Conservation (phyloP, 108 stramenopile genomes). For the Discostella stelligeroides region DNA sequence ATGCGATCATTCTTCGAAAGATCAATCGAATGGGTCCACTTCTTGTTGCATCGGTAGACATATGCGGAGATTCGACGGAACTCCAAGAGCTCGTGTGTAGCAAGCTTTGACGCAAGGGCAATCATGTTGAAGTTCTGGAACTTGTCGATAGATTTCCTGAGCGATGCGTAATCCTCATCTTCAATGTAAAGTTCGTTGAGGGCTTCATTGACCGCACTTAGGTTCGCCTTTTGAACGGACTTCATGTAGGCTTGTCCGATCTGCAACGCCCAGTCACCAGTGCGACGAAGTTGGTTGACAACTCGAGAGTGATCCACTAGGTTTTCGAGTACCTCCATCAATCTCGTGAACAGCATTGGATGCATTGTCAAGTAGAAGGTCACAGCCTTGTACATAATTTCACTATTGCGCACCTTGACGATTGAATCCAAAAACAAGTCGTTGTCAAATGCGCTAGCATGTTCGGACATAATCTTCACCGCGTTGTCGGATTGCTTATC, state of each 20-base stretch:
- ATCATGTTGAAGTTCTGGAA: constrained; percentile 99
- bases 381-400: constrained; percentile 98
- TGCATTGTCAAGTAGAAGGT: constrained; percentile 92
- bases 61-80: constrained; percentile 99
- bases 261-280: constrained; percentile 93
- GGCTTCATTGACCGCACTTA: constrained; percentile 98
- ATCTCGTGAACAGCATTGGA: constrained; percentile 88
- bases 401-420: constrained; percentile 95
- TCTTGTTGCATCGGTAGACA: constrained; percentile 98
- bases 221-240: constrained; percentile 94
- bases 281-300: constrained; percentile 94
- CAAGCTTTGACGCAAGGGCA: constrained; percentile 94
- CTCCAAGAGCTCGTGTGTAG: constrained; percentile 98
- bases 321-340: constrained; percentile 95
- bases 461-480: constrained; percentile 99
- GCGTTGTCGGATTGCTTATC: constrained; percentile 98
- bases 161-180: constrained; percentile 97
- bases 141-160: constrained; percentile 94
- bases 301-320: constrained; percentile 96
- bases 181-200: constrained; percentile 97
- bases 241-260: constrained; percentile 95
- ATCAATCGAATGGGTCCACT: constrained; percentile 94
- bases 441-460: constrained; percentile 90
- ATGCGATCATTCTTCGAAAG: constrained; percentile 98
- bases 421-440: constrained; percentile 97